phyloP scores from a whole-genome alignment of 345 rosid species.

The Pugionium cornutum region DNA sequence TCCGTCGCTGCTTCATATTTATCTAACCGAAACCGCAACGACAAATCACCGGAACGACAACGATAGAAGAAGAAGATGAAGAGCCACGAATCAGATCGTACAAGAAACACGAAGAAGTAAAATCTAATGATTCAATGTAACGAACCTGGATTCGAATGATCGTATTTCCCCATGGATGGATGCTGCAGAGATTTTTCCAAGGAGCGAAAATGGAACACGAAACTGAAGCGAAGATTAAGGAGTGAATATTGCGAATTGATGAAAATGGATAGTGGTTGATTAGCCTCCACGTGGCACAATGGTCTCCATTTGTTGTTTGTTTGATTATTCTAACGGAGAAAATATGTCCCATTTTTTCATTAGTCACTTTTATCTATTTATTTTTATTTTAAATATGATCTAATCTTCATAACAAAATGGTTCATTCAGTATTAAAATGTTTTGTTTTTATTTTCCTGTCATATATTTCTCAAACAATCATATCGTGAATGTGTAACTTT shows the following conservation, averaged over 20 bases:
- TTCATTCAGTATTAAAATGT: no score
- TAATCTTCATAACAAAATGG: no score
- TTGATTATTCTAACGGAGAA: no score
- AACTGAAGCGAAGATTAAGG: not conserved
- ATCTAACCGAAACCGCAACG: not conserved
- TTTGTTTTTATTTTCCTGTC: no score
- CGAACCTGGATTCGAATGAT: not conserved
- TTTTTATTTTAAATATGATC: no score
- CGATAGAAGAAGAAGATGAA: conserved; percentile 17
- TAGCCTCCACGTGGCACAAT: no score
- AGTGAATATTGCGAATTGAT: not conserved
- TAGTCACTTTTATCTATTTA: no score
- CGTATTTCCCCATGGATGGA: not conserved
- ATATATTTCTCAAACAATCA: no score
- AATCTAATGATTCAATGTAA: not conserved
- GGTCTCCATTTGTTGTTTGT: no score
- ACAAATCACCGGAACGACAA: not conserved
- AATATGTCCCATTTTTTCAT: no score
- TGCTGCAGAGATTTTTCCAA: not conserved
- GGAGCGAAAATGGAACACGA: not conserved
- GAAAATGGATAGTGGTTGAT: not conserved
- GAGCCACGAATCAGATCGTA: conserved; percentile 2
- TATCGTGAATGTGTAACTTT: no score
- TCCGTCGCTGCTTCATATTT: conserved; percentile 37
- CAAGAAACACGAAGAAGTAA: not conserved